Evolutionary conservation across 2,329 filamentous ascomycete species (phyloP).

Genomic region (Penicillium capsulatum): DNA sequence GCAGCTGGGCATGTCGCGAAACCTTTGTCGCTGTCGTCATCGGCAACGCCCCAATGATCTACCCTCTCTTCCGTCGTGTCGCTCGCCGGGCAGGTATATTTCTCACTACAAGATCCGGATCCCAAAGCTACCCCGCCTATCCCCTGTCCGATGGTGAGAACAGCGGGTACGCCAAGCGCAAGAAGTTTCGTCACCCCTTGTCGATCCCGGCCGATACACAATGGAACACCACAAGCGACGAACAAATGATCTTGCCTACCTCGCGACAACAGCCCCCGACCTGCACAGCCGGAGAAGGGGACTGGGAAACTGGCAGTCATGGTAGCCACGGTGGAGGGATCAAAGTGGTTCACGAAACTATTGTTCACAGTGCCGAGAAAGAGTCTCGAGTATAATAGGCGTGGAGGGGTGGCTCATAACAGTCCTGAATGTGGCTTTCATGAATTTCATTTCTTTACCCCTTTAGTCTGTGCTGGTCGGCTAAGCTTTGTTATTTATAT

Average conservation of each 20-base stretch:
- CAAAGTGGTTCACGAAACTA: slow-evolving; percentile 32
- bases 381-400: slow-evolving; percentile 5
- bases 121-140: slow-evolving; percentile 24
- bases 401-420: no score
- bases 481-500: no score
- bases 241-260: slow-evolving; percentile 25
- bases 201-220: slow-evolving; percentile 29
- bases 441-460: no score
- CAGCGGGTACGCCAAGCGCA: slow-evolving; percentile 17
- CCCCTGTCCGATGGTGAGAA: slow-evolving; percentile 21
- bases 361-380: slow-evolving; percentile 25
- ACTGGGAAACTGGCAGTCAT: slow-evolving; percentile 21
- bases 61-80: slow-evolving; percentile 31
- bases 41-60: slow-evolving; percentile 44
- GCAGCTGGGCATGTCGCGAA: slow-evolving; percentile 45
- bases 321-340: slow-evolving; percentile 23
- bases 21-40: slow-evolving; percentile 46
- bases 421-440: no score
- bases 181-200: slow-evolving; percentile 31
- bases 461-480: no score
- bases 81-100: slow-evolving; percentile 27
- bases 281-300: slow-evolving; percentile 19
- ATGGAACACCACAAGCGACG: slow-evolving; percentile 31
- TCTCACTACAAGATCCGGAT: slow-evolving; percentile 18
- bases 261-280: slow-evolving; percentile 24